phyloP scores from a whole-genome alignment of 2,329 filamentous ascomycete genomes.

The Claviceps quebecensis region DNA sequence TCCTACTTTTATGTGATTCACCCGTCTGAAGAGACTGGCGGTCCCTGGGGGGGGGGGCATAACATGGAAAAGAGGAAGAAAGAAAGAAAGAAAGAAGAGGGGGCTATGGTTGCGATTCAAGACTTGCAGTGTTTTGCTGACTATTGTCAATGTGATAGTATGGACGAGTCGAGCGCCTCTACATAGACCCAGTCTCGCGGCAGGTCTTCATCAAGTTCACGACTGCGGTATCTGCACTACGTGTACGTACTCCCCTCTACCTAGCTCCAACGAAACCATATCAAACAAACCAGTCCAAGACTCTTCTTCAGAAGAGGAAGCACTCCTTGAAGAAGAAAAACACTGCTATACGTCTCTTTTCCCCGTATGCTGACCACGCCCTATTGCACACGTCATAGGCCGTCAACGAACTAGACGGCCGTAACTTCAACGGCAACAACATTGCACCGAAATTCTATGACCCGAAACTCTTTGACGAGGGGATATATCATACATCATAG shows the following conservation, averaged over 20 bases:
- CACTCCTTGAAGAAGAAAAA: too few relatives aligned
- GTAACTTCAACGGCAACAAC: conserved; percentile 74
- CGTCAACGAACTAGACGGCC: conserved; percentile 76
- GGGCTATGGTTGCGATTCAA: background rate
- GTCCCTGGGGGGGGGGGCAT: too few relatives aligned
- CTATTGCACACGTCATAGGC: conserved; percentile 46
- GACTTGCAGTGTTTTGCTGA: background rate
- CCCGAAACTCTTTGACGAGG: conserved; percentile 64
- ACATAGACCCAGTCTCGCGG: conserved; percentile 49
- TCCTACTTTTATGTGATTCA: background rate
- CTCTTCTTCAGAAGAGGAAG: too few relatives aligned
- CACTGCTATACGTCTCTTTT: background rate
- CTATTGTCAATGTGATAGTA: conserved; percentile 38
- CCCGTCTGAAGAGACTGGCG: background rate
- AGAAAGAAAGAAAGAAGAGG: background rate
- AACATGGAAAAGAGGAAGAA: background rate
- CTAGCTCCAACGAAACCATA: background rate
- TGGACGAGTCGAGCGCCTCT: conserved; percentile 67
- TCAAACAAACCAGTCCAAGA: background rate
- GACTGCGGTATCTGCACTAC: conserved; percentile 66
- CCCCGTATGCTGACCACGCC: background rate
- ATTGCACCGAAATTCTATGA: conserved; percentile 78
- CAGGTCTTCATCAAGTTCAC: conserved; percentile 92
- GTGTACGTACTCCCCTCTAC: conserved; percentile 39
- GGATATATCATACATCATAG: conserved; percentile 28